Evolutionary conservation across 2,329 filamentous ascomycete species (phyloP), one percentile per base, ranked within the genome.

Genomic region (Neonectria neomacrospora): DNA sequence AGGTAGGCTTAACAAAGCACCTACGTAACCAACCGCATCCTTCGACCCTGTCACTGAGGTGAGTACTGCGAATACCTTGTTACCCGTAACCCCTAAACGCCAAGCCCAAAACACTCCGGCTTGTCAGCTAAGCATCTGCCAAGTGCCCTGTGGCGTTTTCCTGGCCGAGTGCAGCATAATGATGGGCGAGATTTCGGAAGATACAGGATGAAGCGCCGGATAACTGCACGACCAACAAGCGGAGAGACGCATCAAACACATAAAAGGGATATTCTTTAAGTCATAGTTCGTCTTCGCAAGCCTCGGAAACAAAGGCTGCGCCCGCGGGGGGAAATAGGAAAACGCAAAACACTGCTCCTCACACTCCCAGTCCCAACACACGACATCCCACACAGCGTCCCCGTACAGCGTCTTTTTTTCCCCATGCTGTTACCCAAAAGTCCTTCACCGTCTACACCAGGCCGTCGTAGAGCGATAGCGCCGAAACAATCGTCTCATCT

Each of bases 401-500:
- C n/a, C n/a, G 50, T 51, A 54, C 50, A 59, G 34, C 37, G 55
- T 34, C 58, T 47, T 64, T 53, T 61, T 58, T 65, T 71, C 69
- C 73, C 67, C 62, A 56, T 66, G 64, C 63, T 64, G 62, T 65
- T 67, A n/a, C 54, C 58, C 60, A 48, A 42, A 42, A 56, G 47
- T 57, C 22, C 55, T 42, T 50, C 48, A 16, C 47, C 26, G 54
- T 50, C 73, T 78, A 97, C 77, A 99, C 96, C 75, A 99, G 83
- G 23, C 96, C 96, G 77, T 99, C 96, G 76, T 99, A 99, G 69
- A 99, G 85, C 61, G 94, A 97, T 75, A 99, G 84, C 34, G 96
- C 96, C 58, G 95, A 98, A 63, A 99, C 96, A 76, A 99, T 99
- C 10, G 96, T 99, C 83, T 98, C 95, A 80, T 99, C 96, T 64